Percentiles rank a stretch among this genome's conserved stretches.
Evolutionary conservation across 495 filamentous ascomycete genomes (phyloP).

Genomic region (Aspergillus hancockii): DNA sequence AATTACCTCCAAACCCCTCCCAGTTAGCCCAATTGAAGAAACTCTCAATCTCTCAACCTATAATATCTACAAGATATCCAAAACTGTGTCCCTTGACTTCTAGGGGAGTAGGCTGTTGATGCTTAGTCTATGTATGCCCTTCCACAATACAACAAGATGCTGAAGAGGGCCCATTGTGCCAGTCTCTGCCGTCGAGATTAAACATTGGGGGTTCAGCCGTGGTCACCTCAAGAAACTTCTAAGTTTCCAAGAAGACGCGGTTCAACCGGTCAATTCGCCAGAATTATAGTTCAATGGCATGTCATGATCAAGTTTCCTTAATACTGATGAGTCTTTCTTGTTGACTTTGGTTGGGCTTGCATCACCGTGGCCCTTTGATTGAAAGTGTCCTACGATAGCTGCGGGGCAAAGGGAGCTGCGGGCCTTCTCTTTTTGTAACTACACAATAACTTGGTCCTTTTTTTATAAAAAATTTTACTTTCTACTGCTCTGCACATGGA

Average conservation of each 20-base stretch:
- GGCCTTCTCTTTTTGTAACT: background rate
- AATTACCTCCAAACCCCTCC: background rate
- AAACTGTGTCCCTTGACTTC: background rate
- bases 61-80: background rate
- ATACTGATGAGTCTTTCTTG: background rate
- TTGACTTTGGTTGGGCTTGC: background rate
- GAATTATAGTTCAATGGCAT: background rate
- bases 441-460: background rate
- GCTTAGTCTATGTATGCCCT: no score
- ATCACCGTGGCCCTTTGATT: background rate
- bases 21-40: background rate
- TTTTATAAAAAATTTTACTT: background rate
- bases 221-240: background rate
- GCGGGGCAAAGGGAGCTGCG: constrained; percentile 2
- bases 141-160: no score
- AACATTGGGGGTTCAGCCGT: background rate
- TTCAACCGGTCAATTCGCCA: background rate
- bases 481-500: background rate
- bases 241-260: background rate
- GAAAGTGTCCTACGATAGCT: constrained; percentile 1
- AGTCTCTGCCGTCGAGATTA: background rate
- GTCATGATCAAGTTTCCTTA: background rate
- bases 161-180: background rate
- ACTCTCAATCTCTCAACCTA: background rate
- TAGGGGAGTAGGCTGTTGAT: background rate